Conservation (phyloP, 495 filamentous ascomycete species). For the Xylaria intraflava region DNA sequence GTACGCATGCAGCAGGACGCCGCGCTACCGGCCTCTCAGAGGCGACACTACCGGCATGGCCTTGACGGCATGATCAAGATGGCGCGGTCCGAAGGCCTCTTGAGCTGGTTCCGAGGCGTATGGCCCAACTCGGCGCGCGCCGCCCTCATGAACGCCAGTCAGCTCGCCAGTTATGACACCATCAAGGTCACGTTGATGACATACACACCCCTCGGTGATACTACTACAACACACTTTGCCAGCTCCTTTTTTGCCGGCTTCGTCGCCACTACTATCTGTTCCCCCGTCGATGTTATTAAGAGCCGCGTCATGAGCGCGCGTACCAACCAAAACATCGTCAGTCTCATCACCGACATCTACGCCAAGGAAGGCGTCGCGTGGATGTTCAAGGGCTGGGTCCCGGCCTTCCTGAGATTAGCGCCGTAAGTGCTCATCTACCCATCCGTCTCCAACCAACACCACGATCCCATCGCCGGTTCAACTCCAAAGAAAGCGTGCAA, state of each 20-base stretch:
- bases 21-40: conserved; percentile 62
- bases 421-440: conserved; percentile 38
- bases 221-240: conserved; percentile 75
- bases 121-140: conserved; percentile 87
- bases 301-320: conserved; percentile 83
- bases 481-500: not conserved
- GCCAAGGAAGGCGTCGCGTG: conserved; percentile 73
- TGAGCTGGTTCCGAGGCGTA: conserved; percentile 75
- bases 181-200: conserved; percentile 77
- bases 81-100: conserved; percentile 68
- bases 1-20: conserved; percentile 98
- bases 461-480: not conserved
- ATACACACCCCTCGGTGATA: conserved; percentile 63
- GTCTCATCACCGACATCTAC: conserved; percentile 60
- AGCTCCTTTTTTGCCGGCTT: conserved; percentile 84
- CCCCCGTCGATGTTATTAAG: conserved; percentile 95
- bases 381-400: conserved; percentile 98
- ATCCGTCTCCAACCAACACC: not conserved
- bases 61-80: conserved; percentile 81
- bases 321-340: conserved; percentile 51
- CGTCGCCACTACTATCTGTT: conserved; percentile 90
- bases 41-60: conserved; percentile 84
- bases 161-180: conserved; percentile 85
- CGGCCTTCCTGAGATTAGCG: conserved; percentile 86
- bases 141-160: conserved; percentile 86